A percentile compares a stretch with the other conserved stretches of the same genome.
phyloP scores from a whole-genome alignment of 495 filamentous ascomycete genomes.

The Trichoderma reesei region DNA sequence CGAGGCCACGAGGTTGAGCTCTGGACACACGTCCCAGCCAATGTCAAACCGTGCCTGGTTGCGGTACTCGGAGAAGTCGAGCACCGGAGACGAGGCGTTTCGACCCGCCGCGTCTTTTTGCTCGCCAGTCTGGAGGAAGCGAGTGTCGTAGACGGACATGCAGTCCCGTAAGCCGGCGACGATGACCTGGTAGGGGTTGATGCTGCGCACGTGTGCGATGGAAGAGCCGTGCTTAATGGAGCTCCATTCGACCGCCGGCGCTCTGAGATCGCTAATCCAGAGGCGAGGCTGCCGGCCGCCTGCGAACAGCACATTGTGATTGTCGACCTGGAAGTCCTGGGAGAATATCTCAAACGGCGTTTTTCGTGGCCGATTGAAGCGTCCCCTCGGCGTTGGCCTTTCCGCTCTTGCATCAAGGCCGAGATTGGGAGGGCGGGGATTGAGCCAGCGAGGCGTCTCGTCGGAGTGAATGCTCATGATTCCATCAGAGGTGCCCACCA shows the following conservation, averaged over 20 bases:
- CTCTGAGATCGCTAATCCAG: slow-evolving; percentile 25
- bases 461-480: slow-evolving; percentile 13
- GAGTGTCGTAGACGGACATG: slow-evolving; percentile 33
- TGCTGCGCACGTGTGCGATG: slow-evolving; percentile 25
- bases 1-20: slow-evolving; percentile 28
- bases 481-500: slow-evolving; percentile 26
- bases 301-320: slow-evolving; percentile 23
- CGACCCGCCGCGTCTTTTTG: background rate
- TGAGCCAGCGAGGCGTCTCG: background rate
- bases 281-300: slow-evolving; percentile 29
- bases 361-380: background rate
- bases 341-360: slow-evolving; percentile 10
- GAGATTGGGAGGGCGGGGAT: background rate
- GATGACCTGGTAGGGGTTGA: slow-evolving; percentile 26
- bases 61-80: slow-evolving; percentile 27
- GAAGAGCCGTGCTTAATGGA: slow-evolving; percentile 12
- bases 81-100: slow-evolving; percentile 18
- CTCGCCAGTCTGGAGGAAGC: slow-evolving; percentile 15
- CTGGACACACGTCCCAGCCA: slow-evolving; percentile 27
- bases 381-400: background rate
- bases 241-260: slow-evolving; percentile 13
- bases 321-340: slow-evolving; percentile 20
- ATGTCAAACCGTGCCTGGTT: slow-evolving; percentile 26
- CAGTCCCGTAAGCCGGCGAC: slow-evolving; percentile 26
- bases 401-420: background rate